phyloP scores from a whole-genome alignment of 2,329 filamentous ascomycete genomes.

The Ambrosiella beaveri region DNA sequence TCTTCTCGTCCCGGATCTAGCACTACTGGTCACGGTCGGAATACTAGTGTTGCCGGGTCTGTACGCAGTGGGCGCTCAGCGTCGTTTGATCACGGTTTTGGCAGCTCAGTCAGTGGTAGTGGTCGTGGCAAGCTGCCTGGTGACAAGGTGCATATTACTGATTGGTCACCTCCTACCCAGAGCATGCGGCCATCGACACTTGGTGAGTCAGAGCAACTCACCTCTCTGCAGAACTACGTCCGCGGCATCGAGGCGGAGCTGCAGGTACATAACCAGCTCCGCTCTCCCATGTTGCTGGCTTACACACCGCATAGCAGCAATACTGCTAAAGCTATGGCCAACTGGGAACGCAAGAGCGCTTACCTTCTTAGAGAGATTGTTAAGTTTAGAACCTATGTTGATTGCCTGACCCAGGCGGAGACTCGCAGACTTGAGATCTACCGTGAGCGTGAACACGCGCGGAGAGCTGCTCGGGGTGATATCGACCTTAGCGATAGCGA shows the following conservation, averaged over 20 bases:
- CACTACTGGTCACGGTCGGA: constrained; percentile 16
- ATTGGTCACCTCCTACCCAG: constrained; percentile 80
- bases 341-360: constrained; percentile 92
- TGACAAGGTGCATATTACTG: constrained; percentile 66
- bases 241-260: constrained; percentile 73
- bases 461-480: constrained; percentile 14
- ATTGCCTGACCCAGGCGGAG: constrained; percentile 58
- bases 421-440: constrained; percentile 55
- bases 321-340: constrained; percentile 67
- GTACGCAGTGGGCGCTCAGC: constrained; percentile 30
- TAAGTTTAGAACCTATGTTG: constrained; percentile 91
- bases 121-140: constrained; percentile 54
- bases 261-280: constrained; percentile 70
- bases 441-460: constrained; percentile 31
- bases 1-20: constrained; percentile 35
- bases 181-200: constrained; percentile 73
- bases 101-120: constrained; percentile 24
- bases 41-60: constrained; percentile 24
- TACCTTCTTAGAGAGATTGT: constrained; percentile 88
- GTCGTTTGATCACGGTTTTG: constrained; percentile 42
- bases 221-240: constrained; percentile 60
- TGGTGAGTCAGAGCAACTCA: constrained; percentile 65
- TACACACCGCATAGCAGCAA: constrained; percentile 77
- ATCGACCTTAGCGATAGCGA: constrained; percentile 11
- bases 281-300: constrained; percentile 72